Evolutionary conservation across 148 eudicot species (phyloP).

Genomic region (Talinum fruticosum): DNA sequence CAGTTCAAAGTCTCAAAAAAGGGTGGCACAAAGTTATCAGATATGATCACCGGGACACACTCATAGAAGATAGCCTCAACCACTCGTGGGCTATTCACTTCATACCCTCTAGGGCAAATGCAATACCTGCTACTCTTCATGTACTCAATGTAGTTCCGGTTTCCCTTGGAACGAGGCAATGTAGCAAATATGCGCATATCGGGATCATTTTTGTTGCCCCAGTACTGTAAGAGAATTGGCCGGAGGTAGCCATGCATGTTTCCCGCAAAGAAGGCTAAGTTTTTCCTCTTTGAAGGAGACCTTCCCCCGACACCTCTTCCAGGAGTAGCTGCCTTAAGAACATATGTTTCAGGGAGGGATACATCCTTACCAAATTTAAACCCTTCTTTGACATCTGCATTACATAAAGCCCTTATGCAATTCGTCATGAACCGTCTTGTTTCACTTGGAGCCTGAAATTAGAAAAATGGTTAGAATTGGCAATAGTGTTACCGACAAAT

Average conservation of each 20-base stretch:
- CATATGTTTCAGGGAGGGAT: constrained; percentile 61
- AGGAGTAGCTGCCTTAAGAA: constrained; percentile 45
- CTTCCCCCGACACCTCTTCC: constrained; percentile 49
- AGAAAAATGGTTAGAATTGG: not conserved
- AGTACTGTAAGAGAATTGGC: constrained; percentile 47
- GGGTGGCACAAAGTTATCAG: constrained; percentile 67
- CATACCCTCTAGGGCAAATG: constrained; percentile 66
- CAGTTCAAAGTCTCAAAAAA: constrained; percentile 65
- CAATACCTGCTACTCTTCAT: constrained; percentile 73
- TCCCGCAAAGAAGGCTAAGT: constrained; percentile 70
- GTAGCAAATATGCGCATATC: constrained; percentile 48
- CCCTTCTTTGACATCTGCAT: constrained; percentile 55
- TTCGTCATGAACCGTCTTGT: constrained; percentile 43
- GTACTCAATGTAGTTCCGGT: constrained; percentile 46
- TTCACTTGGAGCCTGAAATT: constrained; percentile 54
- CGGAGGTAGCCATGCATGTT: constrained; percentile 63
- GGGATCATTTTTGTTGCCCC: constrained; percentile 43
- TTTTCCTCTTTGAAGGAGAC: constrained; percentile 39
- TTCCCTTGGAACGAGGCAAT: constrained; percentile 45
- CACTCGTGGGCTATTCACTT: constrained; percentile 62
- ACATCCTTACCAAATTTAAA: constrained; percentile 62
- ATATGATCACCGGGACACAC: constrained; percentile 69
- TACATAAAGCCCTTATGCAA: constrained; percentile 69
- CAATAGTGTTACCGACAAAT: not conserved
- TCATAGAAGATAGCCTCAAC: constrained; percentile 69